Evolutionary conservation across 1,284 basidiomycete species (phyloP).

Genomic region (Moniliophthora roreri): DNA sequence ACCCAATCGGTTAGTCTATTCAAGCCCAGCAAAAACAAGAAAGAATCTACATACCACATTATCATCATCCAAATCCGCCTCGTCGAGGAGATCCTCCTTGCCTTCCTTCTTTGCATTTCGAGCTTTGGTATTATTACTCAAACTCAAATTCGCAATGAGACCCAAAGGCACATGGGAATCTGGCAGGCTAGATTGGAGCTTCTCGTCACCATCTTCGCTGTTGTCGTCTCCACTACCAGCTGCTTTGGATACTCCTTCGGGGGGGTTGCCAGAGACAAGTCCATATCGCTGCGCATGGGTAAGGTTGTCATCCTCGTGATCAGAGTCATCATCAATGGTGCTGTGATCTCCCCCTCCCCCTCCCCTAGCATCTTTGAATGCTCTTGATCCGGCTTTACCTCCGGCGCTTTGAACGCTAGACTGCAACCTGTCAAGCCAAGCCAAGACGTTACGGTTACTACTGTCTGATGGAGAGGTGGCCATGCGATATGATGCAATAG

Average conservation of each 20-base stretch:
- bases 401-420: slow-evolving; percentile 36
- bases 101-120: slow-evolving; percentile 35
- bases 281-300: slow-evolving; percentile 14
- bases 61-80: slow-evolving; percentile 46
- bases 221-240: slow-evolving; percentile 20
- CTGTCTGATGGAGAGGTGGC: slow-evolving; percentile 71
- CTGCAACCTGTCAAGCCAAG: slow-evolving; percentile 60
- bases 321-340: slow-evolving; percentile 27
- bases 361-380: slow-evolving; percentile 48
- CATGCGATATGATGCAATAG: slow-evolving; percentile 73
- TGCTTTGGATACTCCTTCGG: background rate
- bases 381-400: slow-evolving; percentile 32
- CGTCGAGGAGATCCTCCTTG: slow-evolving; percentile 33
- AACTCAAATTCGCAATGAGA: slow-evolving; percentile 66
- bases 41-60: slow-evolving; percentile 60
- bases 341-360: slow-evolving; percentile 13
- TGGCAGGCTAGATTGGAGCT: slow-evolving; percentile 50
- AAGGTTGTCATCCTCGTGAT: slow-evolving; percentile 25
- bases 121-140: slow-evolving; percentile 47
- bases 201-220: slow-evolving; percentile 23
- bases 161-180: slow-evolving; percentile 72
- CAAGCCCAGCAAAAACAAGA: background rate
- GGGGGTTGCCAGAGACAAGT: slow-evolving; percentile 22
- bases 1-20: slow-evolving; percentile 1
- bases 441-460: slow-evolving; percentile 65